These are phyloP conservation scores for Fremontodendron californicum DNA, from an alignment of 345 rosid genomes.

Conservation along the genomic window DNA sequence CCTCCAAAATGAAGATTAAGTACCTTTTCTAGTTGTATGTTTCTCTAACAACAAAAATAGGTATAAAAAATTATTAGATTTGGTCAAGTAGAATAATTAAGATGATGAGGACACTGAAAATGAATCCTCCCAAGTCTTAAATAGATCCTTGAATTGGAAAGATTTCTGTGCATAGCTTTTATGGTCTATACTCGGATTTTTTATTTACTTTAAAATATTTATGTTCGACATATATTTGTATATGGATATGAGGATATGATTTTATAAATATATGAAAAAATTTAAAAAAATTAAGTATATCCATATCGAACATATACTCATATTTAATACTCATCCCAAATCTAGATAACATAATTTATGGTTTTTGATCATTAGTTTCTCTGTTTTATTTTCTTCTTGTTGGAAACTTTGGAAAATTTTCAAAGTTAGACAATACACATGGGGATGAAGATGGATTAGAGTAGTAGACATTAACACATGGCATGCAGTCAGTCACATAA, in stretches of 20 bases:
- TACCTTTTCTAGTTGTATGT: conserved; percentile 2
- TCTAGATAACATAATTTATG: background rate
- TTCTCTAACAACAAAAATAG: background rate
- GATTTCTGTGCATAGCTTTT: background rate
- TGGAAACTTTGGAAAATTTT: background rate
- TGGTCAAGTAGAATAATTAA: background rate
- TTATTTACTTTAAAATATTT: too few species aligned
- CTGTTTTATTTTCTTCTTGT: background rate
- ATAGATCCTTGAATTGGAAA: background rate
- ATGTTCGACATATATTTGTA: too few species aligned
- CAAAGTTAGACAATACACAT: background rate
- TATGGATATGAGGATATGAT: too few species aligned
- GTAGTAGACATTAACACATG: background rate
- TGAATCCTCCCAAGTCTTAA: background rate
- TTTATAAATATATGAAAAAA: too few species aligned
- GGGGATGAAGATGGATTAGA: conserved; percentile 1
- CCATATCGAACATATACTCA: too few species aligned
- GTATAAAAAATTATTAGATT: background rate
- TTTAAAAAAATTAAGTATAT: too few species aligned
- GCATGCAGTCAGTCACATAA: background rate
- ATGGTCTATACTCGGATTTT: too few species aligned
- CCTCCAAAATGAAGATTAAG: background rate
- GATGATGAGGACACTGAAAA: background rate
- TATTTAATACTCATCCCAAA: too few species aligned
- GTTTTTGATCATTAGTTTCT: background rate